Percentiles rank a stretch among this genome's conserved stretches.
Evolutionary conservation across 305 asterid species (phyloP).

Genomic region (Nicotiana rustica): DNA sequence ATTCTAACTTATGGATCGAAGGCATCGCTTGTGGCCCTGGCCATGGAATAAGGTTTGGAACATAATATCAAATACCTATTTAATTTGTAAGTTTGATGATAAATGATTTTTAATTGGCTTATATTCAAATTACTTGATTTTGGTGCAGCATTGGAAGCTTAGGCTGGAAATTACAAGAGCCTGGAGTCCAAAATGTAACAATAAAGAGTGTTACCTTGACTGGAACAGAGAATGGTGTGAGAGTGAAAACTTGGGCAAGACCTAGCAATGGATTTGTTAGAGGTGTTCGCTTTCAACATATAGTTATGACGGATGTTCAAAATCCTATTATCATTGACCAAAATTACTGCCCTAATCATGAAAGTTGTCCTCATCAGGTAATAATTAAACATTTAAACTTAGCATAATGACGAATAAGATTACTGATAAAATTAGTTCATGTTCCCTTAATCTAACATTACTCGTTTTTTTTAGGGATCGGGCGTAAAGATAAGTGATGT

Average conservation of each 20-base stretch:
- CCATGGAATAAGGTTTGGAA: conserved; percentile 66
- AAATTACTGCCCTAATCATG: conserved; percentile 29
- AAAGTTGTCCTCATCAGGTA: conserved; percentile 35
- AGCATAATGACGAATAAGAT: not conserved
- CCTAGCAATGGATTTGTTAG: conserved; percentile 32
- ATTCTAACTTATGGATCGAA: conserved; percentile 55
- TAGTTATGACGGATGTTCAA: conserved; percentile 25
- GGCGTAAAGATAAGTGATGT: conserved; percentile 31
- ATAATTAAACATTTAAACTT: not conserved
- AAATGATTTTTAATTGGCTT: too few species aligned
- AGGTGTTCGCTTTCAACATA: conserved; percentile 17
- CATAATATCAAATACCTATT: not conserved
- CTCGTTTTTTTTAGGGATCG: not conserved
- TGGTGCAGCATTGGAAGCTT: conserved; percentile 32
- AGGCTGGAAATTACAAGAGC: not conserved
- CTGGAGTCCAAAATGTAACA: conserved; percentile 31
- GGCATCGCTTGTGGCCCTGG: conserved; percentile 67
- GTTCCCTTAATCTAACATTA: not conserved
- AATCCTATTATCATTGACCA: conserved; percentile 37
- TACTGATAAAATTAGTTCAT: not conserved
- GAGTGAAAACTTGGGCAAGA: conserved; percentile 38
- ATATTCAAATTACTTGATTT: not conserved
- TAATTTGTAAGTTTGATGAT: too few species aligned
- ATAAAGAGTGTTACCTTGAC: not conserved
- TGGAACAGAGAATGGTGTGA: conserved; percentile 28